Base-by-base conservation (phyloP, 441 rosid genomes). In the Cnidoscolus chayamansa region DNA sequence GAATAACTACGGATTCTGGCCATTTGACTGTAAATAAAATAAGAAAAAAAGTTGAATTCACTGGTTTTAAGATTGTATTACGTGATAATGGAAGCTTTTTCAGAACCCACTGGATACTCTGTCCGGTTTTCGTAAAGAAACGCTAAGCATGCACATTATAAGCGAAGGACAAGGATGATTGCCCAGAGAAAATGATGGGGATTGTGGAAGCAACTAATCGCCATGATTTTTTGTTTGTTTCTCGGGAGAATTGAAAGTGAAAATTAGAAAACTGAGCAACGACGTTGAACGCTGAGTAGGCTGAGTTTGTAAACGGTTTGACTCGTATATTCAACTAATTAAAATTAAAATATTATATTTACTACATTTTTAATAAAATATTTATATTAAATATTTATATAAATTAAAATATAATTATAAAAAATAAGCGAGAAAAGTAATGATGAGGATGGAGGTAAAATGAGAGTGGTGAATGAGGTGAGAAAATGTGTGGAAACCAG, bases 121-220 rank as follows among this genome's bases (percentile, higher is more conserved):
- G 60, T 17, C n/a, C 65, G 57, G 57, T 10, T 25, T 35, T 35
- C 17, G 61, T 51, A 68, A 35, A 35, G 62, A 68, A 16, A 63
- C 30, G 1, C 67, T 40, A 12, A n/a, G 30, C 20, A 47, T 8
- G 48, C 6, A 17, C 20, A 8, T 62, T 30, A 10, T 57, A 58
- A 32, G 17, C 11, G 4, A 13, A 60, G 37, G 3, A 15, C 7
- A 11, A 47, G 47, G 8, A 19, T 15, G 13, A 54, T 5, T n/a
- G 20, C 17, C 59, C 20, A 3, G 30, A 45, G 13, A 45, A 59
- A 43, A 69, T 25, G 40, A 45, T 12, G 30, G 58, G 11, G 7
- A 70, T 65, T 20, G 11, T 1, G 10, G 51, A 40, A 40, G 63
- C 25, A 56, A 43, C 72, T 69, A 51, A 57, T 16, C 19, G 45